Conservation (phyloP, 1,139 yeast genomes). For the Magnusiomyces paraingens region DNA sequence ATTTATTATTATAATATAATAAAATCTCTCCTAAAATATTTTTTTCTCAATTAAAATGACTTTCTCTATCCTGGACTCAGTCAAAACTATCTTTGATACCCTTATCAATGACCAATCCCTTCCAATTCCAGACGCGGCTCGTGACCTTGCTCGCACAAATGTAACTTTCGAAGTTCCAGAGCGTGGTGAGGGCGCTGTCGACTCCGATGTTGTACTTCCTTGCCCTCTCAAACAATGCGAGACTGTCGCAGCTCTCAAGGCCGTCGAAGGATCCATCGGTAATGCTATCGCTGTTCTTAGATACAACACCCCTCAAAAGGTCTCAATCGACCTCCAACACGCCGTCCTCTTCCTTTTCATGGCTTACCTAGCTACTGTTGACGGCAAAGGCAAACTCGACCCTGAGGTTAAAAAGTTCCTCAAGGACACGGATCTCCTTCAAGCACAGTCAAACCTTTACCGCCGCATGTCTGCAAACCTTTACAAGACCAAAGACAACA, state of each 20-base stretch:
- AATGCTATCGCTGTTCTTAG: constrained; percentile 26
- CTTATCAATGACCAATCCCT: constrained; percentile 21
- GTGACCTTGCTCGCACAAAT: constrained; percentile 17
- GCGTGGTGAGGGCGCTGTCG: constrained; percentile 17
- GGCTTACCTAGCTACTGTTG: constrained; percentile 32
- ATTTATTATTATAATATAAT: too few relatives aligned
- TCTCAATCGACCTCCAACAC: constrained; percentile 28
- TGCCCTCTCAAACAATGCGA: constrained; percentile 33
- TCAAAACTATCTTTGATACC: constrained; percentile 22
- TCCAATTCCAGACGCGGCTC: constrained; percentile 26
- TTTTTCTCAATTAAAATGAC: too few relatives aligned
- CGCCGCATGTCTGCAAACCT: constrained; percentile 35
- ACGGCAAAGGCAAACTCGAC: constrained; percentile 31
- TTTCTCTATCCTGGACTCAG: constrained; percentile 16
- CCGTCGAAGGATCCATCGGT: constrained; percentile 30
- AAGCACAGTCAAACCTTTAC: constrained; percentile 32
- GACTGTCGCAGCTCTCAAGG: constrained; percentile 32
- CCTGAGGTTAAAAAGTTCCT: constrained; percentile 23
- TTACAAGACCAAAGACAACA: constrained; percentile 33
- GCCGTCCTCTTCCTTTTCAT: constrained; percentile 30
- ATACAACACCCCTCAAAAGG: constrained; percentile 22
- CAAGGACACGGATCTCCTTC: constrained; percentile 30
- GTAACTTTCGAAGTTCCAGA: constrained; percentile 23
- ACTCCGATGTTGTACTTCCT: constrained; percentile 24
- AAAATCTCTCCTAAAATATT: too few relatives aligned